Base-by-base conservation (phyloP, 2,329 filamentous ascomycete genomes). In the Arthrinium puccinioides region DNA sequence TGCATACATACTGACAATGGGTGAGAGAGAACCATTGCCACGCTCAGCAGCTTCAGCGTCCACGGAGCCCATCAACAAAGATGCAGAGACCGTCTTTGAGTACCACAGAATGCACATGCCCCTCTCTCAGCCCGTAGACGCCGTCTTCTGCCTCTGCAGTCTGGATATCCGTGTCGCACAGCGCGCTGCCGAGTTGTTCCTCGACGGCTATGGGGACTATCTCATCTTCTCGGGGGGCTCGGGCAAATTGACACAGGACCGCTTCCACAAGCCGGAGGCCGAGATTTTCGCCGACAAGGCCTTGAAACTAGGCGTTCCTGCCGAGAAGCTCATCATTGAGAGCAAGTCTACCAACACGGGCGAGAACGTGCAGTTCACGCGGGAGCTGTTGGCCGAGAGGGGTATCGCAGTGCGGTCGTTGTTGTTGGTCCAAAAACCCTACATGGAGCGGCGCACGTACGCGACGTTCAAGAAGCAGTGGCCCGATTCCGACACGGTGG, bases 381-480 rank as follows among this genome's bases (percentile, higher is more conserved):
- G 62, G 25, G 52, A 47, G 0, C 43, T 69, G 9, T 49, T 70
- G 2, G 30, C 37, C 13, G 45, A 53, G 10, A 49, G 33, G 16
- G 45, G 52, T 0, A 29, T 64, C 7, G 31, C 25, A 2, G 37
- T 56, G 0, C 40, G 48, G 21, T 60, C 54, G 3, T 57, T 69
- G 21, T 51, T 69, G 13, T 52, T 69, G 1, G 66, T 69, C 8
- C 66, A 70, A 48, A 70, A 69, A 49, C 66, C 65, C 18, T 69
- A 69, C 40, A 70, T 69, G 66, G 65, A 69, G 48, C 50, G 66
- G 23, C 49, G 66, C 6, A 66, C 65, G 5, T 68, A 60, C 28
- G 66, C 66, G 2, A 70, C 66, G 0, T 69, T 69, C 41, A 54
- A 53, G 41, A 65, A 61, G 52, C 66, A 69, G 51, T 69, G 66